Evolutionary conservation across 345 rosid genomes (phyloP).

Genomic region (Sisymbrium irio): DNA sequence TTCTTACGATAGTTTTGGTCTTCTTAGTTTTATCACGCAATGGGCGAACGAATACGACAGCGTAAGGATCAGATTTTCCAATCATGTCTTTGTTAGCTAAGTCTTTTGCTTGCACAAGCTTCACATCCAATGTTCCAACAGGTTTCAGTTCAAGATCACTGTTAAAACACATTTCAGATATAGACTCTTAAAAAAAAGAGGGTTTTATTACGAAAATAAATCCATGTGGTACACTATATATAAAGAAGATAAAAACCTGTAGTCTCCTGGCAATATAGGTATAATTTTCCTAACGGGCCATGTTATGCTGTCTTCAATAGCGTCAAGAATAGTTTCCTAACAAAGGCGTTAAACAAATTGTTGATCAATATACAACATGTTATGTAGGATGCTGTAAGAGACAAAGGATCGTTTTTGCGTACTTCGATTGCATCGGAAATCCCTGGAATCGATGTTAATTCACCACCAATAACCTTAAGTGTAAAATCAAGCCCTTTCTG

Average conservation of each 20-base stretch:
- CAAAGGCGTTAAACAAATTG: neutral
- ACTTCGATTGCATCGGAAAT: constrained; percentile 88
- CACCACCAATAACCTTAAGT: constrained; percentile 77
- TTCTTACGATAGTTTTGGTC: constrained; percentile 74
- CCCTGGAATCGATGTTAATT: constrained; percentile 77
- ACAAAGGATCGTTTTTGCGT: constrained; percentile 14
- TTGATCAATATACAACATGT: neutral
- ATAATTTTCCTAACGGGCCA: constrained; percentile 91
- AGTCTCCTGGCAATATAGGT: constrained; percentile 85
- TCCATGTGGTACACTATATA: neutral
- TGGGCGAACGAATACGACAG: constrained; percentile 73
- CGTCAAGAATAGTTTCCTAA: constrained; percentile 80
- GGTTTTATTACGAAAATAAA: neutral
- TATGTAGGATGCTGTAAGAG: neutral
- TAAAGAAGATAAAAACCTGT: constrained; percentile 48
- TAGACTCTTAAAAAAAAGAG: neutral
- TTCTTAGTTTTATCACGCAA: constrained; percentile 60
- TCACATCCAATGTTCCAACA: constrained; percentile 83
- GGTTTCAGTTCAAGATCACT: constrained; percentile 88
- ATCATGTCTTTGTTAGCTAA: constrained; percentile 78
- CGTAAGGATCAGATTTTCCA: constrained; percentile 94
- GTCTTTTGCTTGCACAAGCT: constrained; percentile 86
- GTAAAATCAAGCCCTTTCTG: constrained; percentile 84
- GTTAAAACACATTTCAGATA: constrained; percentile 4
- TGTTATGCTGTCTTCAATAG: constrained; percentile 82